Evolutionary conservation across 768 basidiomycete species (phyloP).

Genomic region (Tulasnella sp.): DNA sequence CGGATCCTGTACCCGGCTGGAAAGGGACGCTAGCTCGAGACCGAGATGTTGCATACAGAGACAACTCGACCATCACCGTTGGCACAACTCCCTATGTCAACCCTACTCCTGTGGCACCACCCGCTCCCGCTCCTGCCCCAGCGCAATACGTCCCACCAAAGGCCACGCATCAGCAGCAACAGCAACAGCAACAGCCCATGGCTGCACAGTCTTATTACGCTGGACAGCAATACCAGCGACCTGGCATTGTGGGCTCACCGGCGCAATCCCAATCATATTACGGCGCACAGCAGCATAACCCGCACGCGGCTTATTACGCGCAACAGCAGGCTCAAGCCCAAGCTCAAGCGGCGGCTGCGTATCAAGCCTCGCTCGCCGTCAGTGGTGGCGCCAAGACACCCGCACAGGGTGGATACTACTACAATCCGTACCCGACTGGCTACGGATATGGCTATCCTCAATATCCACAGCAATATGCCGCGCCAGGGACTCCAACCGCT

Average conservation of each 20-base stretch:
- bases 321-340: background rate
- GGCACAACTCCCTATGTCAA: conserved; percentile 4
- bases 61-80: conserved; percentile 16
- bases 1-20: conserved; percentile 13
- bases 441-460: background rate
- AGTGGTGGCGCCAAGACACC: no score
- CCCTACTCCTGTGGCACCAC: conserved; percentile 9
- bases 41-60: conserved; percentile 14
- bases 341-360: no score
- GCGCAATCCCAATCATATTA: background rate
- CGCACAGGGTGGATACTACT: background rate
- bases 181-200: no score
- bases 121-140: background rate
- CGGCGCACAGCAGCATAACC: background rate
- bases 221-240: no score
- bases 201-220: no score
- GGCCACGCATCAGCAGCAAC: background rate
- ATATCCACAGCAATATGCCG: background rate
- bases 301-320: background rate
- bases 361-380: no score
- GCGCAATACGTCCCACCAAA: background rate
- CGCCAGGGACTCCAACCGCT: background rate
- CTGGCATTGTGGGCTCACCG: background rate
- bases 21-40: conserved; percentile 15
- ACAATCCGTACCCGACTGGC: background rate